A percentile compares a stretch with the other conserved stretches of the same genome.
Conservation (phyloP, 2,329 filamentous ascomycete species). For the Penicillium crustosum region DNA sequence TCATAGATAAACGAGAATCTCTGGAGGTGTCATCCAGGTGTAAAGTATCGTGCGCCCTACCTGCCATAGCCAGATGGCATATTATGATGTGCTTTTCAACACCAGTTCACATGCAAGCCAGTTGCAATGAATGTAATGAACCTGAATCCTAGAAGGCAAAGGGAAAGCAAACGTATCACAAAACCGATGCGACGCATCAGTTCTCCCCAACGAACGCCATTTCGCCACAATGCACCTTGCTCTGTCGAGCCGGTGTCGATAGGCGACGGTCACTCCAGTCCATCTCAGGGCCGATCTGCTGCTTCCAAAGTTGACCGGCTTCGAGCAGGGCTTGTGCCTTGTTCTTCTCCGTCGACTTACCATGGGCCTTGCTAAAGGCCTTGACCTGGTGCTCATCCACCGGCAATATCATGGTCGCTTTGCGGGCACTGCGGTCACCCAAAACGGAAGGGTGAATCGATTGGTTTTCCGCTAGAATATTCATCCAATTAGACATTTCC, state of each 20-base stretch:
- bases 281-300: slow-evolving; percentile 53
- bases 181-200: slow-evolving; percentile 15
- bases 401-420: slow-evolving; percentile 39
- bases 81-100: not conserved
- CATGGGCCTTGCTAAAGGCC: slow-evolving; percentile 46
- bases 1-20: not conserved
- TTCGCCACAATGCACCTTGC: slow-evolving; percentile 53
- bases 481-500: slow-evolving; percentile 16
- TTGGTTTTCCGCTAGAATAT: slow-evolving; percentile 12
- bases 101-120: not conserved
- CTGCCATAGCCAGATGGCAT: not conserved
- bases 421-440: slow-evolving; percentile 13
- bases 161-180: not conserved
- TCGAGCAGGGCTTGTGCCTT: slow-evolving; percentile 48
- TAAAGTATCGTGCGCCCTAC: not conserved
- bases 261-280: slow-evolving; percentile 55
- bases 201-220: slow-evolving; percentile 41
- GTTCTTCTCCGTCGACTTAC: slow-evolving; percentile 44
- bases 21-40: not conserved
- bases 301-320: slow-evolving; percentile 52
- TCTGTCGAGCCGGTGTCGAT: slow-evolving; percentile 52
- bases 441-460: not conserved
- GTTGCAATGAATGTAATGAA: not conserved
- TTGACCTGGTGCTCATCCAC: slow-evolving; percentile 36
- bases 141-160: not conserved